Evolutionary conservation across 2,329 filamentous ascomycete genomes (phyloP).

Genomic region (Aureobasidium sp.): DNA sequence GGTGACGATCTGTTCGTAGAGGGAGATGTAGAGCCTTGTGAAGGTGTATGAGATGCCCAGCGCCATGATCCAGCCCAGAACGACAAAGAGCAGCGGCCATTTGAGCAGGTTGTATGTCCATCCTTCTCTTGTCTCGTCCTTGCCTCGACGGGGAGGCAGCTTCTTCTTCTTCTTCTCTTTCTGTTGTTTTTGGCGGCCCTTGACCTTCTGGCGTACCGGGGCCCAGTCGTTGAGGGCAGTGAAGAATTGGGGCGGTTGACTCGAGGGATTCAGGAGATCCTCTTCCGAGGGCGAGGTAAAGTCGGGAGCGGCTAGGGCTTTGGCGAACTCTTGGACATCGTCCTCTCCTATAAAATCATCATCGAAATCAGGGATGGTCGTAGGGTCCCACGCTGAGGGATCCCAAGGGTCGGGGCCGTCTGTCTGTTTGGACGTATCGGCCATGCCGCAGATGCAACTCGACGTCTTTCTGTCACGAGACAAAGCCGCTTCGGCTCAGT

Average conservation of each 20-base stretch:
- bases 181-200: slow-evolving; percentile 31
- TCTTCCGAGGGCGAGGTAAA: slow-evolving; percentile 52
- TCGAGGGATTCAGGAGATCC: slow-evolving; percentile 41
- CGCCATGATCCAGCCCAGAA: slow-evolving; percentile 70
- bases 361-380: slow-evolving; percentile 68
- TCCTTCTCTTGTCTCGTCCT: slow-evolving; percentile 90
- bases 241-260: slow-evolving; percentile 52
- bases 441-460: slow-evolving; percentile 26
- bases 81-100: slow-evolving; percentile 78
- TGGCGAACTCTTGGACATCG: slow-evolving; percentile 70
- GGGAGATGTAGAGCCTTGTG: slow-evolving; percentile 80
- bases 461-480: neutral
- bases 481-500: neutral
- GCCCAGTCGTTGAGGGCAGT: slow-evolving; percentile 94
- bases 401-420: slow-evolving; percentile 54
- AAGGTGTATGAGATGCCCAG: slow-evolving; percentile 67
- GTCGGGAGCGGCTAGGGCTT: slow-evolving; percentile 75
- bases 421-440: slow-evolving; percentile 37
- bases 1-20: slow-evolving; percentile 84
- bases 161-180: slow-evolving; percentile 26
- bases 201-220: slow-evolving; percentile 68
- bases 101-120: slow-evolving; percentile 83
- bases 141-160: slow-evolving; percentile 42
- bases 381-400: slow-evolving; percentile 57
- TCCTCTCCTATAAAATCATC: slow-evolving; percentile 65